Conservation (phyloP, 257 asterid genomes). For the Lithospermum erythrorhizon region DNA sequence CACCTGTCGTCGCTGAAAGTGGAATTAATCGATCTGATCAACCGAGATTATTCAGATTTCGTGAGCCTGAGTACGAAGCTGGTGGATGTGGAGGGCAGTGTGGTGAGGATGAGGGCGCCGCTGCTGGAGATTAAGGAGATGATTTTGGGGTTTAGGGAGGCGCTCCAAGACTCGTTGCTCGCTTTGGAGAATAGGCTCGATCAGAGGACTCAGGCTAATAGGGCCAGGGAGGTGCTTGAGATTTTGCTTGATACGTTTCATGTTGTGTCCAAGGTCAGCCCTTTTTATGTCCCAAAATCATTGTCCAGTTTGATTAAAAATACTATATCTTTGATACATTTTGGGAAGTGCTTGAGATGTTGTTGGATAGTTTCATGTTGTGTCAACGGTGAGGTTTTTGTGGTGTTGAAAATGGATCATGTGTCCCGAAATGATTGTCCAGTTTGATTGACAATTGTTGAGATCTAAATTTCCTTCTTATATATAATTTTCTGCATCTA, state of each 20-base stretch:
- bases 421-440: too few species aligned
- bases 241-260: conserved; percentile 88
- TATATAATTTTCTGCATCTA: too few species aligned
- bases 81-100: conserved; percentile 75
- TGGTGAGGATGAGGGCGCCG: conserved; percentile 98
- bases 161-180: conserved; percentile 57
- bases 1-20: conserved; percentile 58
- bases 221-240: conserved; percentile 79
- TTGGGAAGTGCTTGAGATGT: too few species aligned
- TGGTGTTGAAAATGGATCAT: too few species aligned
- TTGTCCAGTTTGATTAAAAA: too few species aligned
- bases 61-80: conserved; percentile 93
- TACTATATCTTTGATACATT: too few species aligned
- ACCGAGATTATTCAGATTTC: conserved; percentile 82
- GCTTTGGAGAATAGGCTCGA: conserved; percentile 68
- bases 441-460: too few species aligned
- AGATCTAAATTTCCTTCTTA: too few species aligned
- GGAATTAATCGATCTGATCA: conserved; percentile 84
- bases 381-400: too few species aligned
- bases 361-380: too few species aligned
- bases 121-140: conserved; percentile 78
- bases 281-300: too few species aligned
- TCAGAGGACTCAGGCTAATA: conserved; percentile 81
- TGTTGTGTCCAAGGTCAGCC: conserved; percentile 74
- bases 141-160: conserved; percentile 54